Percentiles rank a stretch among this genome's conserved stretches.
Conservation (phyloP, 352 stramenopile species). For the Phytophthora uliginosa region DNA sequence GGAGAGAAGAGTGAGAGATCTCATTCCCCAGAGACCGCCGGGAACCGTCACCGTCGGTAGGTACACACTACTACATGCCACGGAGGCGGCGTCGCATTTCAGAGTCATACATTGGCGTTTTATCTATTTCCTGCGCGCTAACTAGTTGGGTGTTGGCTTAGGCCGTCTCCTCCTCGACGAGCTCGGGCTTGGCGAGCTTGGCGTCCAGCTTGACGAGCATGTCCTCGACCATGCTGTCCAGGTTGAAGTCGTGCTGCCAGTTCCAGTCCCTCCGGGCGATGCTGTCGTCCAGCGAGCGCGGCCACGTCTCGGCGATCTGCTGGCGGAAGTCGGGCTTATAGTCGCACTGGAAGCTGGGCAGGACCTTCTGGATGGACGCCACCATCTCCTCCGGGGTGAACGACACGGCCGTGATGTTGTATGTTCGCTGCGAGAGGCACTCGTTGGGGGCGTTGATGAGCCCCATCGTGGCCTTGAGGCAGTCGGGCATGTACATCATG, state of each 20-base stretch:
- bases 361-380: conserved; percentile 86
- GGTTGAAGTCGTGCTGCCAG: conserved; percentile 92
- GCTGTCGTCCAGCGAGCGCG: conserved; percentile 86
- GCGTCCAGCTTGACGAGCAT: conserved; percentile 90
- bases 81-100: conserved; percentile 8
- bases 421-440: conserved; percentile 86
- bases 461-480: conserved; percentile 86
- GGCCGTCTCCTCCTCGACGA: conserved; percentile 26
- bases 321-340: conserved; percentile 94
- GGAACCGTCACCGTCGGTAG: conserved; percentile 26
- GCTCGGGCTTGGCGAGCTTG: conserved; percentile 61
- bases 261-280: conserved; percentile 87
- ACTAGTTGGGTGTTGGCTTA: conserved; percentile 12
- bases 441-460: conserved; percentile 81
- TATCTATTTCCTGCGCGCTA: conserved; percentile 13
- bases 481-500: conserved; percentile 97
- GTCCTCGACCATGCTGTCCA: conserved; percentile 92
- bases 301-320: conserved; percentile 94
- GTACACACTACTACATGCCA: background rate
- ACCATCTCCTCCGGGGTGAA: conserved; percentile 92
- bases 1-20: no score
- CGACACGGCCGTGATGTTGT: conserved; percentile 93
- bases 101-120: conserved; percentile 33
- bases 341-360: conserved; percentile 89
- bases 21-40: conserved; percentile 6